Evolutionary conservation across 495 filamentous ascomycete species (phyloP), one percentile per base, ranked within the genome.

Genomic region (Penicillium verhagenii): DNA sequence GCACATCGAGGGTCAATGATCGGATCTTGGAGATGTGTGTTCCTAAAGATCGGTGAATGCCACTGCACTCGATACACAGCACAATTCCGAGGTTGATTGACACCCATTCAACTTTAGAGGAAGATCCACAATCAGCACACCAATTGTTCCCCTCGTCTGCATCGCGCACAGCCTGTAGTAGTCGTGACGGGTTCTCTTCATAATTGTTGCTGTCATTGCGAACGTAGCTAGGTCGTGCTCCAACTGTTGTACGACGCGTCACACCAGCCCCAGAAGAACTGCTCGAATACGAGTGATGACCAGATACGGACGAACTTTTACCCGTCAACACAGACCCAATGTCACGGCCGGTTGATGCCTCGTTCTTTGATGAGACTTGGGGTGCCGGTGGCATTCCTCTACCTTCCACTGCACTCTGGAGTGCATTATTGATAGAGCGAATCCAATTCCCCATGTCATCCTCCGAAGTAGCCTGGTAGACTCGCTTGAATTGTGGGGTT

Each of bases 401-500:
- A 5, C 88, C 86, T 74, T 99, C 94, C 16, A 97, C 88, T 1
- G 94, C 96, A 70, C 89, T 96, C 64, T 97, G 94, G 26, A 97
- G 77, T 16, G 94, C 94, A 66, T 97, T 99, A 68, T 97, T 97
- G 72, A 99, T 93, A 26, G 94, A 89, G 18, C 85, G 81, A 59
- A 99, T 97, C 94, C 94, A 99, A 63, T 82, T 92, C 59, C 85
- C 89, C 93, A 97, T 96, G 63, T 99, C 94, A 24, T 97, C 94
- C 69, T 96, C 95, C 0, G 92, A 96, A 18, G 93, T 95, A 57
- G 94, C 95, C 72, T 99, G 94, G 62, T 97, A 99, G 20, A 97
- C 92, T 46, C 94, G 88, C 62, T 94, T 97, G 73, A 85, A 99
- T 23, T 96, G 89, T 24, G 94, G 94, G 1, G 94, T 99, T 43